These are phyloP conservation scores for Malus orientalis DNA, from an alignment of 306 rosid species.

Conservation along the genomic window DNA sequence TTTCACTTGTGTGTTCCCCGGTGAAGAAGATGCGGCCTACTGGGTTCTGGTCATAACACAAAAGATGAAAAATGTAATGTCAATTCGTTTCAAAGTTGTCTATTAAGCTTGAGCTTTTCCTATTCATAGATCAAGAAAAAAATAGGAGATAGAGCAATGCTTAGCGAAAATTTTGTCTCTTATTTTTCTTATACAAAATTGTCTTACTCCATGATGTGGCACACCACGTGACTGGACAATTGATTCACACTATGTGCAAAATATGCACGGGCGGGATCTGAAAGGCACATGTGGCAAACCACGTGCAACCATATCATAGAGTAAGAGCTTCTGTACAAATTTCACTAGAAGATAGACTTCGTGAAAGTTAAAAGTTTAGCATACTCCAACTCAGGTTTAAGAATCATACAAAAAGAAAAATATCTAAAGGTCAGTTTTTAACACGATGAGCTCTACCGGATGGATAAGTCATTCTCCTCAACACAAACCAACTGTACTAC, in stretches of 20 bases:
- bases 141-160: neutral
- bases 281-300: neutral
- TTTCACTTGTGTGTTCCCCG: constrained; percentile 89
- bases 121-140: neutral
- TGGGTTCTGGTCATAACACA: constrained; percentile 48
- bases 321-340: neutral
- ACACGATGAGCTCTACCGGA: neutral
- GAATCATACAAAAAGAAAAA: neutral
- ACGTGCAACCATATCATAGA: neutral
- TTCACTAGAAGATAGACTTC: neutral
- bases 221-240: neutral
- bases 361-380: neutral
- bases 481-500: too few relatives aligned
- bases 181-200: neutral
- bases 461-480: too few relatives aligned
- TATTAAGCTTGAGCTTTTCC: neutral
- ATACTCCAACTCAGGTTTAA: neutral
- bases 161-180: neutral
- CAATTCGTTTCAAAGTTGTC: neutral
- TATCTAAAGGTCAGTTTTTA: neutral
- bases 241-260: neutral
- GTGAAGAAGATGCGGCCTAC: constrained; percentile 78
- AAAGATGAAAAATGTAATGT: neutral
- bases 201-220: neutral
- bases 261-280: neutral